phyloP scores from a whole-genome alignment of 768 basidiomycete genomes.

The Pisolithus tinctorius region DNA sequence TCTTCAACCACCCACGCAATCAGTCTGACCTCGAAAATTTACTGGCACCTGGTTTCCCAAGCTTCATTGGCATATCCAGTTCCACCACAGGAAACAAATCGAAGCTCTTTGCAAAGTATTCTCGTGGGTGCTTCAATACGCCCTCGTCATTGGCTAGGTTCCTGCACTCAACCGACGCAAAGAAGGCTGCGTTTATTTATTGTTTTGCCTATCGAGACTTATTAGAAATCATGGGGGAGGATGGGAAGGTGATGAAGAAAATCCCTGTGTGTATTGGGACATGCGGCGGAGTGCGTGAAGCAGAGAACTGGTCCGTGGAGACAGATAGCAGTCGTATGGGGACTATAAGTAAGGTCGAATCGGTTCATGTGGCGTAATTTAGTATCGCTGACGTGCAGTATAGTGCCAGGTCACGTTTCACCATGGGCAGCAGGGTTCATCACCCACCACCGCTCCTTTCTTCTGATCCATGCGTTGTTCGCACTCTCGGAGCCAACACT shows the following conservation, averaged over 20 bases:
- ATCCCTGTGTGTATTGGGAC: neutral
- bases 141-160: too few relatives aligned
- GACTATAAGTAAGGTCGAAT: neutral
- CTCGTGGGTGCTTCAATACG: neutral
- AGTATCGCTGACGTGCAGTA: neutral
- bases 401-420: slow-evolving; percentile 8
- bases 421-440: slow-evolving; percentile 15
- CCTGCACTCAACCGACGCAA: too few relatives aligned
- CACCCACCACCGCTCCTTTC: slow-evolving; percentile 8
- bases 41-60: slow-evolving; percentile 2
- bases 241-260: neutral
- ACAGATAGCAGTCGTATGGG: neutral
- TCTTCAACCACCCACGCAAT: neutral
- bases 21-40: neutral
- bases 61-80: neutral
- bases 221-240: neutral
- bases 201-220: neutral
- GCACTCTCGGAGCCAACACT: slow-evolving; percentile 8
- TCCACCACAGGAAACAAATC: slow-evolving; percentile 4
- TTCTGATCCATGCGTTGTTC: slow-evolving; percentile 18
- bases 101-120: slow-evolving; percentile 10
- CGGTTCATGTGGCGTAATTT: neutral
- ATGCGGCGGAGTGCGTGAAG: neutral
- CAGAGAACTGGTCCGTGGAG: neutral
- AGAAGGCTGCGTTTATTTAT: neutral